Base-by-base conservation (phyloP, 2,329 filamentous ascomycete species). In the Colletotrichum salicis region DNA sequence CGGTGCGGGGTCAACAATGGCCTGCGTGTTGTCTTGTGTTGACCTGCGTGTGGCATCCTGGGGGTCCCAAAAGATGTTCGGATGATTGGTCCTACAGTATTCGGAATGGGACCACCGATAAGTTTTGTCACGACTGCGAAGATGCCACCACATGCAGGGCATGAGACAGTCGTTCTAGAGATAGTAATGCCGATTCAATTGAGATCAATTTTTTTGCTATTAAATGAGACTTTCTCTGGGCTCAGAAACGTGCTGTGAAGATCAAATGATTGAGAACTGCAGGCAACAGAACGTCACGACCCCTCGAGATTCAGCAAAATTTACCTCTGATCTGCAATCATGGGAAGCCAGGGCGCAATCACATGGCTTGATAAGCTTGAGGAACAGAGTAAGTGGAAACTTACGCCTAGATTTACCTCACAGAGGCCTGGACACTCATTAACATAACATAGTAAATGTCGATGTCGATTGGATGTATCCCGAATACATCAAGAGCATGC, bases 381-480 rank as follows among this genome's bases (percentile, higher is more conserved):
- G 69, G 78, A 83, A 75, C 80, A 83, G 73, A 75, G 80, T 76
- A 73, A 75, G 80, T 76, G 19, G 22, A 7, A 13, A 1, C 12
- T 3, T 2, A 7, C 19, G 2, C 27, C 29, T 8, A 27, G 15
- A 27, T 37, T 4, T 3, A n/a, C 31, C 33, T 5, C 22, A 41
- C 11, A 13, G 1, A 4, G 35, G n/a, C 22, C 57, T 55, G 33
- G n/a, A 35, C 19, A 13, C 24, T 56, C 31, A 64, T 22, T 1
- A 48, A 31, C 41, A 31, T 19, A 41, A 41, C 48, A 62, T 54
- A 87, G 86, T 87, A 69, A 83, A 87, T 37, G 79, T 87, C 65
- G 86, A 87, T 71, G 84, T 87, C 29, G 86, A 87, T 74, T 86
- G 83, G 80, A 87, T 87, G 85, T 85, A 86, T 70, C 82, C 84